These are phyloP conservation scores for Chamaecrista fasciculata DNA, from an alignment of 306 rosid genomes.

Conservation along the genomic window DNA sequence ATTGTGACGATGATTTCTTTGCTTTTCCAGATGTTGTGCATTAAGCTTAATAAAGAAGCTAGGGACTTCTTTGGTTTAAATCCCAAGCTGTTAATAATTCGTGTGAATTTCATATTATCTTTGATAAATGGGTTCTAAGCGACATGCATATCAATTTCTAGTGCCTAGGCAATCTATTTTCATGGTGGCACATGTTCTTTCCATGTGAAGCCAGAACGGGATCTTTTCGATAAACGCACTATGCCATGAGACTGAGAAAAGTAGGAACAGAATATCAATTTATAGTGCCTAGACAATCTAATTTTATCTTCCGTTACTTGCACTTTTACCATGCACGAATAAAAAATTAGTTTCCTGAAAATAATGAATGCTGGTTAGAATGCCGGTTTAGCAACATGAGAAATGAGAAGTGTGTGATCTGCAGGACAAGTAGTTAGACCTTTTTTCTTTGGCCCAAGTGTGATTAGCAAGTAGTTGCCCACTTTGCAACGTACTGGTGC, in stretches of 20 bases:
- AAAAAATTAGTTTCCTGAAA: no score
- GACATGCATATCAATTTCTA: background rate
- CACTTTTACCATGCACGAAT: no score
- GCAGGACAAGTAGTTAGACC: no score
- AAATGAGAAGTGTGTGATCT: no score
- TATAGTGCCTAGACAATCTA: no score
- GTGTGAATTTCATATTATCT: background rate
- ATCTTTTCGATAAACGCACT: background rate
- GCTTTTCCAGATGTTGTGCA: conserved; percentile 7
- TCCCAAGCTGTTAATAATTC: background rate
- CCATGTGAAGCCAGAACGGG: background rate
- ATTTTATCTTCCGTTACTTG: no score
- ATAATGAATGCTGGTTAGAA: no score
- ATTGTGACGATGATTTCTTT: background rate
- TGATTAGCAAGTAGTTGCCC: no score
- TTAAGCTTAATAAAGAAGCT: background rate
- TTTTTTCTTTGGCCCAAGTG: no score
- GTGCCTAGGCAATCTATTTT: background rate
- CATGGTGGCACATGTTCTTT: background rate
- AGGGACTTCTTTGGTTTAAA: background rate
- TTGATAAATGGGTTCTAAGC: background rate
- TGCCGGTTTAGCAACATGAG: no score
- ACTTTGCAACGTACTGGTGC: no score
- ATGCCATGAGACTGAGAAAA: background rate
- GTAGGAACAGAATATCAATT: no score